Evolutionary conservation across 257 asterid genomes (phyloP).

Genomic region (Nicotiana benthamiana): DNA sequence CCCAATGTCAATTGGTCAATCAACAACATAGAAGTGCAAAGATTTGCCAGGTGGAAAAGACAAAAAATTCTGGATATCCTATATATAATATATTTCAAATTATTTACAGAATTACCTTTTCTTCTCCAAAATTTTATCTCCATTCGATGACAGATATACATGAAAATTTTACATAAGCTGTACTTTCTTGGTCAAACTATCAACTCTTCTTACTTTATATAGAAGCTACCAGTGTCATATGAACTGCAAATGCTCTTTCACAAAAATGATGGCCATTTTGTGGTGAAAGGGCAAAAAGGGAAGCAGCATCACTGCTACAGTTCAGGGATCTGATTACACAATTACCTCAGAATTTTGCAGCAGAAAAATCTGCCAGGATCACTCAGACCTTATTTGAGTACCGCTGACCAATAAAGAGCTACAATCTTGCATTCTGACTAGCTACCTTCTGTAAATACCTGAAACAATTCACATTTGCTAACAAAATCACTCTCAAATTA

Average conservation of each 20-base stretch:
- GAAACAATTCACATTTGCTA: neutral
- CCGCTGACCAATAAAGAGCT: constrained; percentile 5
- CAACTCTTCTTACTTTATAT: neutral
- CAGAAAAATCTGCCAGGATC: constrained; percentile 14
- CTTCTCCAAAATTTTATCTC: neutral
- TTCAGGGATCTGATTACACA: constrained; percentile 17
- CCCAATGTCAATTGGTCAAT: neutral
- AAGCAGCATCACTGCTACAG: constrained; percentile 7
- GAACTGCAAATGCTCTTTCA: constrained; percentile 8
- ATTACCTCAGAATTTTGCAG: constrained; percentile 30
- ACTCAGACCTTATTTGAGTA: constrained; percentile 9
- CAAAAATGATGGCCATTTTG: neutral
- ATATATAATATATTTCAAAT: neutral
- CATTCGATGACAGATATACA: neutral
- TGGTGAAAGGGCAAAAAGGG: constrained; percentile 2
- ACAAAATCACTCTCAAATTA: neutral
- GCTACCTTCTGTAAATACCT: constrained; percentile 5
- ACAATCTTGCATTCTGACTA: neutral
- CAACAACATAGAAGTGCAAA: neutral
- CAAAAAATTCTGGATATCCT: neutral
- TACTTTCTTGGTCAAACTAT: neutral
- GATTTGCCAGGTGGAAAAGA: neutral
- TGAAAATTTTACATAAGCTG: neutral
- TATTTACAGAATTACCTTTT: neutral
- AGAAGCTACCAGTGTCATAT: neutral